Evolutionary conservation across 352 stramenopile genomes (phyloP).

Genomic region (Globisporangium middletonii): DNA sequence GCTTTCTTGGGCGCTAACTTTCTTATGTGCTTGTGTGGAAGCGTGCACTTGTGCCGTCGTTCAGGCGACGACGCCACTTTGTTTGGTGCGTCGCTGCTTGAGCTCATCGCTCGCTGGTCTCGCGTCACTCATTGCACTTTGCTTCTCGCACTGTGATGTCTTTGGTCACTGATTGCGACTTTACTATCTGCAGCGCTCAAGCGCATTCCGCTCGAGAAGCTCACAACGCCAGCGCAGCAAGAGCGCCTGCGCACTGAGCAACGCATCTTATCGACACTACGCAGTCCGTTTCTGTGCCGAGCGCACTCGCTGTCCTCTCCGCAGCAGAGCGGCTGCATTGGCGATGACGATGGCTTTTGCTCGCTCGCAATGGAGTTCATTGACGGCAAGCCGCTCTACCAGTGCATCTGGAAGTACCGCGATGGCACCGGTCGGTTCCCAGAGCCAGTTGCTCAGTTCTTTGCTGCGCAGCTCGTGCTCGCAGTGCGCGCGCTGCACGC

Average conservation of each 20-base stretch:
- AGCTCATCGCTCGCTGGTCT: too few relatives aligned
- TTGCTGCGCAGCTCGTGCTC: constrained; percentile 65
- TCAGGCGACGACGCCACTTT: constrained; percentile 16
- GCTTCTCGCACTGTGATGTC: not conserved
- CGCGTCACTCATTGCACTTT: not conserved
- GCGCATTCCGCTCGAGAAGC: constrained; percentile 31
- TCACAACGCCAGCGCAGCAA: constrained; percentile 34
- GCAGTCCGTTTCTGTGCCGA: constrained; percentile 46
- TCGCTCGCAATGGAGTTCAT: constrained; percentile 57
- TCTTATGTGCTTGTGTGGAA: constrained; percentile 8
- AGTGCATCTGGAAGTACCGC: constrained; percentile 63
- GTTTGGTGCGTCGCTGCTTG: constrained; percentile 14
- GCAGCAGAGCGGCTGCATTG: not conserved
- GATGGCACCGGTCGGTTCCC: constrained; percentile 27
- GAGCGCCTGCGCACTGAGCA: constrained; percentile 36
- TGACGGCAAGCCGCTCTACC: constrained; percentile 53
- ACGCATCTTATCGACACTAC: constrained; percentile 27
- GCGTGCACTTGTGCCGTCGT: constrained; percentile 44
- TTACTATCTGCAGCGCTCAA: constrained; percentile 38
- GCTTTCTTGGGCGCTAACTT: not conserved
- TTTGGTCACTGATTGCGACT: not conserved
- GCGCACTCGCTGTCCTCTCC: constrained; percentile 19
- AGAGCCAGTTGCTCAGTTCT: constrained; percentile 47
- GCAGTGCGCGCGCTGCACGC: constrained; percentile 47
- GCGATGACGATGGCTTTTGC: constrained; percentile 8